Evolutionary conservation across 352 stramenopile species (phyloP).

Genomic region (Globisporangium uncinulatum): DNA sequence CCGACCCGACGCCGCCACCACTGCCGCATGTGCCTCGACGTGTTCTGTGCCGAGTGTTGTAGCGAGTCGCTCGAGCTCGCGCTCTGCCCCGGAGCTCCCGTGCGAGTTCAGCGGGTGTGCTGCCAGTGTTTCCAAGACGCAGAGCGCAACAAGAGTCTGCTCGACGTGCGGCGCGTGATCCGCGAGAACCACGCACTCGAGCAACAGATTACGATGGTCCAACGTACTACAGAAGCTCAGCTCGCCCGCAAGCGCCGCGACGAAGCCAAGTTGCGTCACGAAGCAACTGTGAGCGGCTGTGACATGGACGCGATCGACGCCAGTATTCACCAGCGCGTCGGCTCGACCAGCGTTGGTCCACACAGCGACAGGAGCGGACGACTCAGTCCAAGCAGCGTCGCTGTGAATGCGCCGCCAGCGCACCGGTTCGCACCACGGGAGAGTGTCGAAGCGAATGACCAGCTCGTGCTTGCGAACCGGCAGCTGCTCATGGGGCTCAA

Average conservation of each 20-base stretch:
- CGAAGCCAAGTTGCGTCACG: conserved; percentile 33
- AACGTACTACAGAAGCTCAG: conserved; percentile 26
- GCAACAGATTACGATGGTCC: conserved; percentile 35
- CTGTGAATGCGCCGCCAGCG: conserved; percentile 38
- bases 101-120: conserved; percentile 55
- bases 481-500: conserved; percentile 71
- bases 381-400: neutral
- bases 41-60: conserved; percentile 63
- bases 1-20: conserved; percentile 43
- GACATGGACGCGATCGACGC: conserved; percentile 42
- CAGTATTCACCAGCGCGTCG: conserved; percentile 33
- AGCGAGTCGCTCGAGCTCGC: conserved; percentile 39
- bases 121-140: conserved; percentile 40
- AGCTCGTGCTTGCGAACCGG: conserved; percentile 53
- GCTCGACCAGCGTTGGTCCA: conserved; percentile 11
- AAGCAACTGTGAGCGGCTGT: conserved; percentile 39
- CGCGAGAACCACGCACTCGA: conserved; percentile 61
- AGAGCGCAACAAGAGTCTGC: conserved; percentile 44
- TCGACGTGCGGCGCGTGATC: conserved; percentile 42
- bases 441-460: conserved; percentile 55
- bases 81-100: conserved; percentile 50
- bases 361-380: neutral
- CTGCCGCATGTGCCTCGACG: conserved; percentile 67
- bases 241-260: conserved; percentile 32
- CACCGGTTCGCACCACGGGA: conserved; percentile 64